These are phyloP conservation scores for Eucalyptus tenuipes DNA, from an alignment of 345 rosid species.

Conservation along the genomic window DNA sequence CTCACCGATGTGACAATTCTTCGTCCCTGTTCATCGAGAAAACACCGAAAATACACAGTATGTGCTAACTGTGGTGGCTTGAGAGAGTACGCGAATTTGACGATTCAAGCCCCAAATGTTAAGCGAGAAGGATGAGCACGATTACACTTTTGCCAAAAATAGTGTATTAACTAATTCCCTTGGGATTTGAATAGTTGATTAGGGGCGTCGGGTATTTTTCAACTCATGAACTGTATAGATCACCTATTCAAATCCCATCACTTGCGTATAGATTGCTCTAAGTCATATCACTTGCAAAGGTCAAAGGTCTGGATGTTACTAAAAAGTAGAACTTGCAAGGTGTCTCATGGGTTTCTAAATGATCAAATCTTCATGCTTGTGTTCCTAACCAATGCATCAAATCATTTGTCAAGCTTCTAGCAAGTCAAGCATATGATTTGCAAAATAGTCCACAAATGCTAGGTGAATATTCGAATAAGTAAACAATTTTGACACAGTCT, in stretches of 20 bases:
- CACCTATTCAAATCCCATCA: neutral
- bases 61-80: neutral
- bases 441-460: neutral
- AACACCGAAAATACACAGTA: neutral
- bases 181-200: neutral
- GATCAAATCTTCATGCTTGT: neutral
- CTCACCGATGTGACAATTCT: neutral
- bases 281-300: neutral
- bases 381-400: neutral
- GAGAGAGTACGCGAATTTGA: neutral
- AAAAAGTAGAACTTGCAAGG: too few species aligned
- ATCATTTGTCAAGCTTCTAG: neutral
- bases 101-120: neutral
- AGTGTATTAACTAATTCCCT: neutral
- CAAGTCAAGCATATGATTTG: neutral
- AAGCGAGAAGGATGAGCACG: neutral
- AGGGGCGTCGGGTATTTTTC: neutral
- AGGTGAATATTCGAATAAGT: neutral
- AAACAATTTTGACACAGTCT: fast-evolving
- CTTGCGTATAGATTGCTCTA: neutral
- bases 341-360: too few species aligned
- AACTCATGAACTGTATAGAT: neutral
- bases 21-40: neutral
- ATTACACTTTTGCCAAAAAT: neutral
- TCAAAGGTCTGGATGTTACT: neutral